Evolutionary conservation across 2,329 filamentous ascomycete species (phyloP), one percentile per base, ranked within the genome.

Genomic region (Aspergillus neoniger): DNA sequence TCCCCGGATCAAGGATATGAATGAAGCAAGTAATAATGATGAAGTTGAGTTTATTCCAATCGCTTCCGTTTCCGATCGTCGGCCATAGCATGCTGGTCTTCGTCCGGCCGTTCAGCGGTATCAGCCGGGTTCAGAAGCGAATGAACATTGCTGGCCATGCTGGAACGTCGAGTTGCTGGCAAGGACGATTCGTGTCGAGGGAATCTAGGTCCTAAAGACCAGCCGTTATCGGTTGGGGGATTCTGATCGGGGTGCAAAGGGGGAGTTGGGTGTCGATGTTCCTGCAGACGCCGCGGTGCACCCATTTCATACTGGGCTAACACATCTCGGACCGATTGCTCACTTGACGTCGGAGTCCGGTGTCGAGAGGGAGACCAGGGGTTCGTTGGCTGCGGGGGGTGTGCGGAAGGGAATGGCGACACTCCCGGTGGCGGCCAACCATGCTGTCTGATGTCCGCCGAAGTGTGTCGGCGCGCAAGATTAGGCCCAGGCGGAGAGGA

Each of bases 401-500:
- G 82, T 10, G 87, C 87, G 3, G 88, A 88, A 7, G 85, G 82
- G 71, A 87, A 90, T 10, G 88, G 90, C 5, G 89, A 90, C 25
- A 85, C 82, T 44, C 81, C 71, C 52, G 73, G 67, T 43, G 75
- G 72, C 82, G 82, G 88, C 87, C 91, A 94, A 39, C 90, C 91
- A 72, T 92, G 90, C 69, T 93, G 89, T 56, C 95, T 89, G 68
- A 99, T 98, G 74, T 99, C 95, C 60, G 95, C 95, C 41, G 93
- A 94, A 1, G 95, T 99, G 77, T 99, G 95, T 63, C 94, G 87
- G 64, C 94, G 88, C 48, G 88, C 86, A 50, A 96, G 82, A 69
- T 87, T 92, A 59, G 86, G 85, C 1, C 75, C 76, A n/a, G 85
- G 83, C 23, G 85, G 83, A 39, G 85, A 85, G 19, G 80, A 77